Percentiles rank a stretch among this genome's conserved stretches.
These are phyloP conservation scores for Colletotrichum sp. DNA, from an alignment of 2,329 filamentous ascomycete species.

Conservation along the genomic window DNA sequence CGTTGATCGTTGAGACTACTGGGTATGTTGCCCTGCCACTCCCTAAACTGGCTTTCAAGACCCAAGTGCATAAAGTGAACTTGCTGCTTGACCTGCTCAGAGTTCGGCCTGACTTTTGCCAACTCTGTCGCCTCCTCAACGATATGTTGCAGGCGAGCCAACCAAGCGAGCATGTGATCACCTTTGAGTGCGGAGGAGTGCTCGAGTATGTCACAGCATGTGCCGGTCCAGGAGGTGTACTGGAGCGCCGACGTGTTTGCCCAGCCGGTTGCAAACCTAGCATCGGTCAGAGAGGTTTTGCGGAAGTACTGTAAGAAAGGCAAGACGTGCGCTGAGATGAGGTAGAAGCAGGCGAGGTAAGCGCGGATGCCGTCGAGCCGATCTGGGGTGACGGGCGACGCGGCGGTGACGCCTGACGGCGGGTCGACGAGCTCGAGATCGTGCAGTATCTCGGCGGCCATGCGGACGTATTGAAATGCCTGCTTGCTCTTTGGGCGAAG, in stretches of 20 bases:
- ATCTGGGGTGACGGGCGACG: conserved; percentile 24
- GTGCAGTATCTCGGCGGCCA: conserved; percentile 53
- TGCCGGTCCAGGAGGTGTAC: conserved; percentile 47
- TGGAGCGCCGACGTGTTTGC: conserved; percentile 30
- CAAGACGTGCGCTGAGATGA: conserved; percentile 43
- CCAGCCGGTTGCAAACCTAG: conserved; percentile 45
- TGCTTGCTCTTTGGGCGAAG: conserved; percentile 56
- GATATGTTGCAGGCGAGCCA: conserved; percentile 46
- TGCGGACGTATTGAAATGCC: conserved; percentile 54
- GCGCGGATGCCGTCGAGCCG: conserved; percentile 49
- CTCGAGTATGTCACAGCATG: conserved; percentile 50
- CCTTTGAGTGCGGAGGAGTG: conserved; percentile 36
- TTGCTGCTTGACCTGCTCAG: conserved; percentile 41
- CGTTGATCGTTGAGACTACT: conserved; percentile 3
- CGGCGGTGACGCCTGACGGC: conserved; percentile 23
- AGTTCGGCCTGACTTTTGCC: conserved; percentile 26
- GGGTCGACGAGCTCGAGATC: conserved; percentile 56
- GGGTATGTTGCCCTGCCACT: conserved; percentile 41
- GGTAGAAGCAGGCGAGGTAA: conserved; percentile 50
- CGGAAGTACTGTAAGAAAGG: conserved; percentile 12
- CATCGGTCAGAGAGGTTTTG: conserved; percentile 3
- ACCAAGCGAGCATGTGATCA: conserved; percentile 48
- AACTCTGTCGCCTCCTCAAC: conserved; percentile 40
- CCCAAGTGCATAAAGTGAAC: conserved; percentile 49
- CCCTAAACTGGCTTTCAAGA: conserved; percentile 49